Conservation (phyloP, 371 early-diverging fungal genomes). For the Capniomyces stellatus region DNA sequence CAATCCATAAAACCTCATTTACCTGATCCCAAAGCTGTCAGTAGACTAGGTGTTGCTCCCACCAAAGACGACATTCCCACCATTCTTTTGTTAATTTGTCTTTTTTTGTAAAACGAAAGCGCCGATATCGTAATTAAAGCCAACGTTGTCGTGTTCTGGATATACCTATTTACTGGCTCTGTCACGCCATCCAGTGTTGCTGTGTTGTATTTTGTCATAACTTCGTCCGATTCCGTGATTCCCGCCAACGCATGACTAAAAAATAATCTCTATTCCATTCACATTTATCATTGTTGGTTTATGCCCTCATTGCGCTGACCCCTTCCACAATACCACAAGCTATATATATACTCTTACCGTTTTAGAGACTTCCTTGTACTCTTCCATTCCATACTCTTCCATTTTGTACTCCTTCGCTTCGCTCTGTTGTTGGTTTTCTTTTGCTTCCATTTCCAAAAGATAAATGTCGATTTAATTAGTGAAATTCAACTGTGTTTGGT, state of each 20-base stretch:
- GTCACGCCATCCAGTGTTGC: neutral
- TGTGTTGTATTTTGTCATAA: neutral
- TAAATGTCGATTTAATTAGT: no score
- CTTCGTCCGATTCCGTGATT: neutral
- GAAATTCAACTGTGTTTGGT: no score
- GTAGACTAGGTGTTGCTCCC: neutral
- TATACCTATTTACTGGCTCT: neutral
- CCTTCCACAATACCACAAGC: no score
- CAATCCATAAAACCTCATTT: neutral
- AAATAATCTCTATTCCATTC: neutral
- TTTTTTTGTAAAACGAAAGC: neutral
- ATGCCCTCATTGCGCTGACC: no score
- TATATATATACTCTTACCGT: no score
- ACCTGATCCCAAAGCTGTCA: constrained; percentile 1
- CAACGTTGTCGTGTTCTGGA: constrained; percentile 1
- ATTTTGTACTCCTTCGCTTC: no score
- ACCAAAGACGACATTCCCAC: neutral
- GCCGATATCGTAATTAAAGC: neutral
- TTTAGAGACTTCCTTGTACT: no score
- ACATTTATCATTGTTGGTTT: no score
- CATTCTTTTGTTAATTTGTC: neutral
- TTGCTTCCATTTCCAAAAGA: no score
- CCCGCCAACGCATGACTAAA: constrained; percentile 3
- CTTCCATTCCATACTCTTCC: no score
- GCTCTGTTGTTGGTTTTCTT: no score